A percentile compares a stretch with the other conserved stretches of the same genome.
Evolutionary conservation across 345 rosid genomes (phyloP).

Genomic region (Mallotus nudiflorus): DNA sequence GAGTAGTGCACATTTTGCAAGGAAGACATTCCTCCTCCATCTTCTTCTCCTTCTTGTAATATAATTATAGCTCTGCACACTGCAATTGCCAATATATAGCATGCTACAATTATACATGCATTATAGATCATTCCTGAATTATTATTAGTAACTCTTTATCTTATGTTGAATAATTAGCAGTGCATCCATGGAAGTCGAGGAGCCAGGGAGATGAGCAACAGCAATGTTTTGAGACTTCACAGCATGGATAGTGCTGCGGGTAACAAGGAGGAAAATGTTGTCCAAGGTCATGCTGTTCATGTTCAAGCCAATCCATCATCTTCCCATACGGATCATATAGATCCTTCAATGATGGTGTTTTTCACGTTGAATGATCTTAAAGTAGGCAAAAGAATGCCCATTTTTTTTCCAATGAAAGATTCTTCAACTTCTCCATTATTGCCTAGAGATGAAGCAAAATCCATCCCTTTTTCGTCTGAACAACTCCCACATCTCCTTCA

Average conservation of each 20-base stretch:
- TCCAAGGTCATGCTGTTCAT: background rate
- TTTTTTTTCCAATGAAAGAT: constrained; percentile 35
- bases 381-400: constrained; percentile 27
- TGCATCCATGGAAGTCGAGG: constrained; percentile 6
- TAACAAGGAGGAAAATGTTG: too few species aligned
- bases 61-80: too few species aligned
- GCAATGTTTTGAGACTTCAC: background rate
- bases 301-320: too few species aligned
- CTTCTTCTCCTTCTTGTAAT: too few species aligned
- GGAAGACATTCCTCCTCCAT: too few species aligned
- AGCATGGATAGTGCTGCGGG: background rate
- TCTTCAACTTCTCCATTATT: constrained; percentile 36
- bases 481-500: constrained; percentile 31
- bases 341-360: constrained; percentile 30
- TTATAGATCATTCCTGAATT: too few species aligned
- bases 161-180: constrained; percentile 5
- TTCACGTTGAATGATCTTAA: constrained; percentile 42
- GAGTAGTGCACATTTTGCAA: too few species aligned
- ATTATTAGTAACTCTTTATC: too few species aligned
- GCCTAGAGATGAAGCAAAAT: constrained; percentile 35
- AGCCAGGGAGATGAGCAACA: constrained; percentile 6
- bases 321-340: background rate
- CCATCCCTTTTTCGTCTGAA: constrained; percentile 22
- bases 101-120: too few species aligned
- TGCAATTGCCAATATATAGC: too few species aligned